Conservation (phyloP, 2,329 filamentous ascomycete genomes). For the Macroventuria anomochaeta region DNA sequence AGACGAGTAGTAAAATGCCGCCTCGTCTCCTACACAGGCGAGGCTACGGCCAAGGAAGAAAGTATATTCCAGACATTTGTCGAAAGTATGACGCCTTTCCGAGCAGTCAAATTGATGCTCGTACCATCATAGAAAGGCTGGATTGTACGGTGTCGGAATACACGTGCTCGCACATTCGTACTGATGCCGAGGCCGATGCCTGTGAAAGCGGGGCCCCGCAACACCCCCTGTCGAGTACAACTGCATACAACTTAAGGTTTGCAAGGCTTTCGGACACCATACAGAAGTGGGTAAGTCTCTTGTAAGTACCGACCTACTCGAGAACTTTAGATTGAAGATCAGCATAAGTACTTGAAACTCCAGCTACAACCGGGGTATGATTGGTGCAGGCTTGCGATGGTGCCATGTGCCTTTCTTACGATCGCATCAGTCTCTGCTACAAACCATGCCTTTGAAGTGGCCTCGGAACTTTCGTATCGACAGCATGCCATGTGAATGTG, state of each 20-base stretch:
- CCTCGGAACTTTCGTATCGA: background rate
- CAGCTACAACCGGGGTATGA: background rate
- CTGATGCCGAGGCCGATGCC: conserved; percentile 14
- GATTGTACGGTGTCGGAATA: background rate
- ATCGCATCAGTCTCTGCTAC: background rate
- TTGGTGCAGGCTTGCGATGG: background rate
- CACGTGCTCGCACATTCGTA: background rate
- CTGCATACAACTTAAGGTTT: background rate
- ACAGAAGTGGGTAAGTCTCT: background rate
- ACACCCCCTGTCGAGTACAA: background rate
- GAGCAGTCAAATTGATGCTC: background rate
- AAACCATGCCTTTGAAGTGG: no score
- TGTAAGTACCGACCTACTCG: background rate
- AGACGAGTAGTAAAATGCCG: no score
- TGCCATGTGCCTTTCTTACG: background rate
- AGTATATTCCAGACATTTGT: no score
- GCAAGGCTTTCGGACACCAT: background rate
- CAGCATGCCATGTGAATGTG: background rate
- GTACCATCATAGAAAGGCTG: background rate
- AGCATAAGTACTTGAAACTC: background rate
- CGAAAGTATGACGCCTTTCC: background rate
- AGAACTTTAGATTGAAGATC: background rate
- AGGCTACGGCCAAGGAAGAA: no score
- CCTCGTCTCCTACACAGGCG: no score
- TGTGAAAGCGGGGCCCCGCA: conserved; percentile 21